A percentile compares a stretch with the other conserved stretches of the same genome.
These are phyloP conservation scores for Cryphonectria naterciae DNA, from an alignment of 2,329 filamentous ascomycete genomes.

Conservation along the genomic window DNA sequence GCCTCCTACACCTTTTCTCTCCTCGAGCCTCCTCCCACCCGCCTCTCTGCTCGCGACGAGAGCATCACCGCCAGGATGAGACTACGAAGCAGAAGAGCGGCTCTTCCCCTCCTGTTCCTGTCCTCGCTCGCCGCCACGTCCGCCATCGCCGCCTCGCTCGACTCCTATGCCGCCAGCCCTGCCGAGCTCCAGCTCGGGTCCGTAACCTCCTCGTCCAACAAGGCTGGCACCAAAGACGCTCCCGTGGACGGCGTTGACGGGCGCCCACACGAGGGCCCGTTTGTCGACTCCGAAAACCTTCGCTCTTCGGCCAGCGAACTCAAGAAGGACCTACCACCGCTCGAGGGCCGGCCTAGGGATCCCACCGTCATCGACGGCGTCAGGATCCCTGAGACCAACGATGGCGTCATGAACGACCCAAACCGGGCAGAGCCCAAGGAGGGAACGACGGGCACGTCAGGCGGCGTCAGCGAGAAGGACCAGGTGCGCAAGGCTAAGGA, in stretches of 20 bases:
- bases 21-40: no score
- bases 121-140: conserved; percentile 56
- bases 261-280: conserved; percentile 87
- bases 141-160: conserved; percentile 38
- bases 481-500: conserved; percentile 74
- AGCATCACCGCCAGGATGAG: conserved; percentile 54
- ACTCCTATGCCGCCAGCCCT: conserved; percentile 32
- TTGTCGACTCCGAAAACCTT: conserved; percentile 60
- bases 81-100: conserved; percentile 56
- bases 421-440: conserved; percentile 75
- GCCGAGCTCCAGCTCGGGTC: conserved; percentile 24
- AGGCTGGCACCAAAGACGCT: conserved; percentile 69
- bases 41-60: background rate
- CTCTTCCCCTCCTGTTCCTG: conserved; percentile 64
- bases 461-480: conserved; percentile 85
- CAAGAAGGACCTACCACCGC: conserved; percentile 45
- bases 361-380: conserved; percentile 61
- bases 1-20: no score
- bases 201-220: conserved; percentile 35
- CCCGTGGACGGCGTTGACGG: conserved; percentile 93
- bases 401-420: conserved; percentile 94
- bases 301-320: conserved; percentile 41
- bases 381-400: conserved; percentile 65
- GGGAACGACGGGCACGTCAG: conserved; percentile 86
- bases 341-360: conserved; percentile 57